Evolutionary conservation across 345 rosid genomes (phyloP).

Genomic region (Eutrema yunnanense): DNA sequence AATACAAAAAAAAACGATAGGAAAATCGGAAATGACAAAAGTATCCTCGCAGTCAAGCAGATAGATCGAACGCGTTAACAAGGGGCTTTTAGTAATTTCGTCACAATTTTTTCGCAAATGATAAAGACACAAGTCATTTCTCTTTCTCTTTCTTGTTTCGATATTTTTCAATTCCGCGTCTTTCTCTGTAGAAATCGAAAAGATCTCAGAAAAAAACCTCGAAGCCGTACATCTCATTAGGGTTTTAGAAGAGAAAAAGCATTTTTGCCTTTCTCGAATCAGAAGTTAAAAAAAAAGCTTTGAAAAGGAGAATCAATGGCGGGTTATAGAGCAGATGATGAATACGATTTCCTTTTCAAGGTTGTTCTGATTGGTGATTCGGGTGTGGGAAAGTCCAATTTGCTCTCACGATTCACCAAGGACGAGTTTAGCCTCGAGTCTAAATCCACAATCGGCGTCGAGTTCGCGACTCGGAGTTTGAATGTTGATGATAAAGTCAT

Average conservation of each 20-base stretch:
- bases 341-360: slow-evolving; percentile 37
- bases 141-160: neutral
- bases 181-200: slow-evolving; percentile 5
- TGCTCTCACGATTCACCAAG: slow-evolving; percentile 32
- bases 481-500: slow-evolving; percentile 36
- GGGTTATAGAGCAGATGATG: slow-evolving; percentile 35
- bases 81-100: neutral
- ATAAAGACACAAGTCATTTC: slow-evolving; percentile 5
- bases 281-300: neutral
- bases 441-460: slow-evolving; percentile 37
- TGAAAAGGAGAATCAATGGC: slow-evolving; percentile 24
- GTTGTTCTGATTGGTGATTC: slow-evolving; percentile 38
- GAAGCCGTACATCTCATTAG: neutral
- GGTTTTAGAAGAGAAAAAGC: neutral
- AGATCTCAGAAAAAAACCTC: neutral
- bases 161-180: slow-evolving; percentile 21
- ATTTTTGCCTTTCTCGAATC: neutral
- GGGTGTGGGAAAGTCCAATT: slow-evolving; percentile 30
- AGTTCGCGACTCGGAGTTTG: slow-evolving; percentile 35
- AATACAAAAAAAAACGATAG: neutral
- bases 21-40: neutral
- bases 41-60: neutral
- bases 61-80: neutral
- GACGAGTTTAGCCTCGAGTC: slow-evolving; percentile 39
- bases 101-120: neutral